Evolutionary conservation across 495 filamentous ascomycete genomes (phyloP).

Genomic region (Daldinia concentrica): DNA sequence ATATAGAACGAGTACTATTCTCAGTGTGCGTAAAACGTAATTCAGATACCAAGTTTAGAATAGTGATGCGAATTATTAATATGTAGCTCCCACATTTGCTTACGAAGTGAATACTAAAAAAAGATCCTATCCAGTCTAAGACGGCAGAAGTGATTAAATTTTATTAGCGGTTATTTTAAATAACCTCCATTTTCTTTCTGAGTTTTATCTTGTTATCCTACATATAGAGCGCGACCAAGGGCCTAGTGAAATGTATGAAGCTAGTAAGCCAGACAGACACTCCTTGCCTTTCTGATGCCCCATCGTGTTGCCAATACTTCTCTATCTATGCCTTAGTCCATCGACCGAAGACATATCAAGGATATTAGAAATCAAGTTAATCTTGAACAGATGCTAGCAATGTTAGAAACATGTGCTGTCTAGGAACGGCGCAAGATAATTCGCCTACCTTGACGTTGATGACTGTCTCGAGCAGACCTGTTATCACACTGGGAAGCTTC

Average conservation of each 20-base stretch:
- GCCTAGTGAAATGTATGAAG: no score
- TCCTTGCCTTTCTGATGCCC: no score
- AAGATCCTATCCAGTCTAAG: no score
- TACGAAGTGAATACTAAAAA: neutral
- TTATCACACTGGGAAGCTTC: neutral
- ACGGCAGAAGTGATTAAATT: neutral
- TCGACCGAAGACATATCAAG: no score
- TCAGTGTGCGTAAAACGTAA: slow-evolving; percentile 28
- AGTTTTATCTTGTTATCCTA: neutral
- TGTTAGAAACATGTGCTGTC: no score
- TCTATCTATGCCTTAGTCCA: no score
- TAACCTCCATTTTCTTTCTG: neutral
- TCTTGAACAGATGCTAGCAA: no score
- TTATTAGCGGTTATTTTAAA: neutral
- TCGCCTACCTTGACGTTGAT: neutral
- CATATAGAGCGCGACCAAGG: neutral
- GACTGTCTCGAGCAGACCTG: neutral
- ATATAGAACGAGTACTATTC: slow-evolving; percentile 42
- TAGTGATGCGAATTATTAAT: neutral
- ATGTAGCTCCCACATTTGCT: neutral
- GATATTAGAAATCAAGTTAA: no score
- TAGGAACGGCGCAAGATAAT: neutral
- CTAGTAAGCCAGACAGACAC: no score
- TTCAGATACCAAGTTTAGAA: neutral
- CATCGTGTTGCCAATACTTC: no score